Conservation (phyloP, 306 rosid genomes). For the Ormosia emarginata region DNA sequence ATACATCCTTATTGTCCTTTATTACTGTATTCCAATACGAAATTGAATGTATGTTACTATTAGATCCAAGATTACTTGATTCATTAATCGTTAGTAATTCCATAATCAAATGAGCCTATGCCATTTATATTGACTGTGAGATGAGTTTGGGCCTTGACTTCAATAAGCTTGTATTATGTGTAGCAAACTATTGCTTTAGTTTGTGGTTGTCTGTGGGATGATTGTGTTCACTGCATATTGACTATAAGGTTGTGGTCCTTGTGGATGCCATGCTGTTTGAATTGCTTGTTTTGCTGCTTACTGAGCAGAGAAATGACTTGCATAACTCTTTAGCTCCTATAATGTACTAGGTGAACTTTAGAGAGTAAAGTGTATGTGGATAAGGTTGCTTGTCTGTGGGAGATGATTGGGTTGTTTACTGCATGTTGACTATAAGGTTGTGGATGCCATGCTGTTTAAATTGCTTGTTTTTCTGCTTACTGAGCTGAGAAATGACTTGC, state of each 20-base stretch:
- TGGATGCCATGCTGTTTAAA: neutral
- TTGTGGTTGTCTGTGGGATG: conserved; percentile 3
- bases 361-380: neutral
- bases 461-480: neutral
- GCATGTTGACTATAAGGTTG: neutral
- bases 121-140: neutral
- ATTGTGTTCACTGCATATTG: neutral
- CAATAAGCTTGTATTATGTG: neutral
- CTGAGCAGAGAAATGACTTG: neutral
- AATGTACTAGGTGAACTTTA: neutral
- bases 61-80: neutral
- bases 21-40: conserved; percentile 4
- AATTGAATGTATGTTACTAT: neutral
- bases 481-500: neutral
- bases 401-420: neutral
- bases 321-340: neutral
- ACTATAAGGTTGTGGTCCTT: neutral
- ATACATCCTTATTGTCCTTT: neutral
- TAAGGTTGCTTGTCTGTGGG: neutral
- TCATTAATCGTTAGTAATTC: neutral
- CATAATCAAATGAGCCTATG: neutral
- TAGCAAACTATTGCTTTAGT: neutral
- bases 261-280: neutral
- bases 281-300: neutral
- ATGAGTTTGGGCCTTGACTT: conserved; percentile 9